phyloP scores from a whole-genome alignment of 2,329 filamentous ascomycete genomes.

The Trichoderma afroharzianum region DNA sequence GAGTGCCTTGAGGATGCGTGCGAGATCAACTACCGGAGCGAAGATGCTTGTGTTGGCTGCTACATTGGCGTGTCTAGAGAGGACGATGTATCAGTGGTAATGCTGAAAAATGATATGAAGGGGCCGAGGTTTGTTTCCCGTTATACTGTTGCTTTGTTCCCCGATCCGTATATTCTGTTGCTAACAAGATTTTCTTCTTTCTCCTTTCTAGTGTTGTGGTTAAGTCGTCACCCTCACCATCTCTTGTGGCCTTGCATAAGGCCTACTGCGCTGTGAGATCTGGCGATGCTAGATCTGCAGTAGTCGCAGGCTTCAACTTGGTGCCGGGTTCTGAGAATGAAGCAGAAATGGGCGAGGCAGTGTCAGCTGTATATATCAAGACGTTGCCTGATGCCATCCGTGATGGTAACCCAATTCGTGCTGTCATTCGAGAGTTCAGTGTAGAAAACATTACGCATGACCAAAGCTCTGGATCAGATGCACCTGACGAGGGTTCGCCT shows the following conservation, averaged over 20 bases:
- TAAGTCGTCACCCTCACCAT: background rate
- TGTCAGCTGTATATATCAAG: conserved; percentile 40
- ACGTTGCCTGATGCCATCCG: conserved; percentile 37
- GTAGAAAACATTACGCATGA: conserved; percentile 32
- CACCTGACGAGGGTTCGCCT: conserved; percentile 22
- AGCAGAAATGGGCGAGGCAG: conserved; percentile 32
- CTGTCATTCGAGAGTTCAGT: conserved; percentile 30
- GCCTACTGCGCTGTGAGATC: conserved; percentile 11
- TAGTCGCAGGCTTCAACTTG: conserved; percentile 1
- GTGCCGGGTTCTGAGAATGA: background rate
- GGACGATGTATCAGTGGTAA: conserved; percentile 18
- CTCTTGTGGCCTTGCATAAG: conserved; percentile 10
- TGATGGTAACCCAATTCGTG: conserved; percentile 37
- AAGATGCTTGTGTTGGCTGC: conserved; percentile 27
- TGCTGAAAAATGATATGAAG: background rate
- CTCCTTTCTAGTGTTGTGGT: background rate
- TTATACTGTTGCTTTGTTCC: background rate
- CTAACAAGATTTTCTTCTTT: background rate
- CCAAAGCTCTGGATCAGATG: background rate
- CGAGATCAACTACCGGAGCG: conserved; percentile 24
- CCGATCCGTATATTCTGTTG: background rate
- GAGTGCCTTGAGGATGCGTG: conserved; percentile 24
- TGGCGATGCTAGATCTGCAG: conserved; percentile 8
- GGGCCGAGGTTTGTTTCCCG: conserved; percentile 8
- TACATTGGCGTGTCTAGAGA: conserved; percentile 30